Base-by-base conservation (phyloP, 768 basidiomycete genomes). In the Rhodotorula babjevae region DNA sequence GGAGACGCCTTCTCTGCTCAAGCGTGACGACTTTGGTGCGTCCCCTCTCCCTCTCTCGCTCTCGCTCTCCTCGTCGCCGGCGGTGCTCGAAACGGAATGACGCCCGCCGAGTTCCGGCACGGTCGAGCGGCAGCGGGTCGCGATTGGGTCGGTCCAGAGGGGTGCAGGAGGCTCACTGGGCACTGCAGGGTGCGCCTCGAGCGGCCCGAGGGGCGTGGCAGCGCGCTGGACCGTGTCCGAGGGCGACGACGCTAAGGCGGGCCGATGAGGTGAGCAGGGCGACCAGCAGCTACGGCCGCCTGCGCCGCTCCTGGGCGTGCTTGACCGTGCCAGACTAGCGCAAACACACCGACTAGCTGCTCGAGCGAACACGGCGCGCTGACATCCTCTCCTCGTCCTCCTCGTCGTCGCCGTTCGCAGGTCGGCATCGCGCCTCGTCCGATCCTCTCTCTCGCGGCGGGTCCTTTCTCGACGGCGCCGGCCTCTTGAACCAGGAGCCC, bases 401-500 rank as follows among this genome's bases (percentile, higher is more conserved):
- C 4, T 9, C 23, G 58, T 61, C 58, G 18, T 33, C 61, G 57
- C 1, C 49, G 25, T 18, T 21, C 50, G 50, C 23, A 52, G 50
- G 50, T 11, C 55, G 71, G 31, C 67, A 72, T 36, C 74, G 74
- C 18, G 71, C 74, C 9, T 72, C 71, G 21, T 76, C 74, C 1
- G 74, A 76, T 55, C 74, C 74, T 0, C 62, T 76, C 46, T 76
- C 74, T 19, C 71, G 76, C 58, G 69, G 68, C 46, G 71, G 76
- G 44, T 63, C 71, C 60, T 74, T 74, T 57, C 44, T n/a, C 53
- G 71, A 71, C 44, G 68, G 69, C 57, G 36, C 31, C 11, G 63
- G 61, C 31, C 66, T 68, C 31, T 67, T 83, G 68, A 81, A 81
- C 61, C 85, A 90, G 49, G 93, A 95, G 79, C 90, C 89, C 1